Conservation (phyloP, 2,329 filamentous ascomycete genomes). For the Pestalotiopsis sp. region DNA sequence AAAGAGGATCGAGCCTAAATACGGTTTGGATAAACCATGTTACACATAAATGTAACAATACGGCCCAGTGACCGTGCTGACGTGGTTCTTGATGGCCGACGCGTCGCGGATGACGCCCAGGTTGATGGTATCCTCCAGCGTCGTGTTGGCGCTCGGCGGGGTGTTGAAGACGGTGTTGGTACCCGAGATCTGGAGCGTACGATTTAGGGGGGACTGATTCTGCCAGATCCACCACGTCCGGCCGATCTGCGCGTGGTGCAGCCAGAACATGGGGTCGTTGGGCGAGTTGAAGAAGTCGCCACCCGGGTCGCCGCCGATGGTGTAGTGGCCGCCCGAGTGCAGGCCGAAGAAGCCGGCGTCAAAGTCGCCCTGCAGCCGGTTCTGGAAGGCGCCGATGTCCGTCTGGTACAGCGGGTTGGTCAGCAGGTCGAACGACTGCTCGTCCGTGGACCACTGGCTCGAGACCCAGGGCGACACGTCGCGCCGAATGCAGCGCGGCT, state of each 20-base stretch:
- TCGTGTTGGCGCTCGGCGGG: conserved; percentile 22
- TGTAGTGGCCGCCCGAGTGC: conserved; percentile 35
- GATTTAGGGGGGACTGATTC: conserved; percentile 18
- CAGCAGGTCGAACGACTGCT: conserved; percentile 22
- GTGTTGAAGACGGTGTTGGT: conserved; percentile 22
- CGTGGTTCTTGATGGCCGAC: conserved; percentile 9
- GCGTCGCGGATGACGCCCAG: conserved; percentile 12
- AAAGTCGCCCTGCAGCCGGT: conserved; percentile 9
- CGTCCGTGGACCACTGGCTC: conserved; percentile 23
- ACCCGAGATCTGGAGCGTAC: conserved; percentile 20
- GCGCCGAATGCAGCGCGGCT: conserved; percentile 16
- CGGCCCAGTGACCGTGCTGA: conserved; percentile 11
- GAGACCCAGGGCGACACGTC: conserved; percentile 14
- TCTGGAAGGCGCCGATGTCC: conserved; percentile 13
- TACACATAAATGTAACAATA: conserved; percentile 14
- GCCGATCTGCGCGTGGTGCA: conserved; percentile 19
- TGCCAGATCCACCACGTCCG: conserved; percentile 29
- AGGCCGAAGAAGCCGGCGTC: conserved; percentile 20
- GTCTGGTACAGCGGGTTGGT: conserved; percentile 17
- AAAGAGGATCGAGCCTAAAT: too few relatives aligned
- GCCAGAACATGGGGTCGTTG: conserved; percentile 13
- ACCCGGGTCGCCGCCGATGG: conserved; percentile 35
- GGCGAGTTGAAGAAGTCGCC: conserved; percentile 18
- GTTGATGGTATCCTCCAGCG: conserved; percentile 24
- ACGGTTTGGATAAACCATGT: background rate